phyloP scores from a whole-genome alignment of 306 rosid genomes.

The Pachyrhizus erosus region DNA sequence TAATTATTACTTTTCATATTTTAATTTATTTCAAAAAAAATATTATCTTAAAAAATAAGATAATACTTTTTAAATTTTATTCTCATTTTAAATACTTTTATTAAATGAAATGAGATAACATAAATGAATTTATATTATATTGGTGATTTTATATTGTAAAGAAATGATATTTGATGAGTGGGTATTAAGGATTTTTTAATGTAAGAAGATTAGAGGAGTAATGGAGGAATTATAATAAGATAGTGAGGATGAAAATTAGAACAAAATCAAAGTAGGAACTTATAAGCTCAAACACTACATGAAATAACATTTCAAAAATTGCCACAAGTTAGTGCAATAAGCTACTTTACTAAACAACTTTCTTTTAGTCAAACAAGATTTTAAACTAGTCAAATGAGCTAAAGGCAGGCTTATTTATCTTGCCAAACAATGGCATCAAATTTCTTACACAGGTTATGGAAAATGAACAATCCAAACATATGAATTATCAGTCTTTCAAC shows the following conservation, averaged over 20 bases:
- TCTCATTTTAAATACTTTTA: too few species aligned
- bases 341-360: not conserved
- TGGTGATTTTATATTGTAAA: not conserved
- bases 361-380: not conserved
- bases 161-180: not conserved
- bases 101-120: not conserved
- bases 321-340: not conserved
- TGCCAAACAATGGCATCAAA: not conserved
- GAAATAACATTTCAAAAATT: not conserved
- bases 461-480: conserved; percentile 33
- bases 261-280: not conserved
- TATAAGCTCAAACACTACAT: not conserved
- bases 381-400: not conserved
- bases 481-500: conserved; percentile 18
- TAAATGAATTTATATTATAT: not conserved
- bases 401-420: not conserved
- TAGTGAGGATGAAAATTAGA: not conserved
- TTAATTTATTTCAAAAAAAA: not conserved
- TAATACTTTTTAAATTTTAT: too few species aligned
- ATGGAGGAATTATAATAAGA: not conserved
- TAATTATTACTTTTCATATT: not conserved
- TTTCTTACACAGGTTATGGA: conserved; percentile 20
- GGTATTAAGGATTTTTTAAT: not conserved
- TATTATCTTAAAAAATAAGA: not conserved
- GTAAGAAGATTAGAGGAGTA: not conserved